Base-by-base conservation (phyloP, 1,139 yeast genomes). In the Zygoascus sp. region DNA sequence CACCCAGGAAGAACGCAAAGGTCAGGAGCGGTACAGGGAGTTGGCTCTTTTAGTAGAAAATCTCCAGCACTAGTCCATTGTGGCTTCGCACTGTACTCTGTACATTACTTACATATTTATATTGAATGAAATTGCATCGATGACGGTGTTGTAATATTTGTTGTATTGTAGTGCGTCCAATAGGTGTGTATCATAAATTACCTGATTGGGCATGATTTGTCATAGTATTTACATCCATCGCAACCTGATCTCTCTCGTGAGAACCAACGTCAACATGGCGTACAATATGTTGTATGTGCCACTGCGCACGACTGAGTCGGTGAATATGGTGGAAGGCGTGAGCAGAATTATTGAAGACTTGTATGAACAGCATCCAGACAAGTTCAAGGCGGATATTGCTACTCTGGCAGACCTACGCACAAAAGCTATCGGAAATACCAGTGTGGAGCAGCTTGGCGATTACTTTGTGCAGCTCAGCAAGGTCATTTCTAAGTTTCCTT, bases 351-450 rank as follows among this genome's bases (percentile, higher is more conserved):
- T 87, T 32, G 71, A 77, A 42, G 61, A 66, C 21, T 83, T 82
- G 48, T 84, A 77, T 56, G 81, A 77, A 61, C 95, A 86, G 62
- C 71, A 85, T 2, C 74, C 87, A 0, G 68, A 78, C 2, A 69
- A 70, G 7, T 84, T 83, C 58, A 71, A 72, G 19, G 58, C 63
- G 2, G 94, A 84, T 59, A 64, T 84, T 25, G 60, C 61, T 2
- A 64, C 65, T 30, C 63, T 83, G 9, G 68, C 69, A 41, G 55
- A 55, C 0, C 57, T 75, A 21, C 64, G 83, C 45, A 62, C 63
- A 17, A 58, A 58, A 42, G 62, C 65, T 5, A 56, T 67, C 3
- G 1, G 58, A 61, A 8, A 67, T 62, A 22, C 49, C 66, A 2
- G 58, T 59, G 1, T 53, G 61, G 2, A 50, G 73, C 19, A 53